Base-by-base conservation (phyloP, 306 rosid species). In the Acacia melanoxylon region DNA sequence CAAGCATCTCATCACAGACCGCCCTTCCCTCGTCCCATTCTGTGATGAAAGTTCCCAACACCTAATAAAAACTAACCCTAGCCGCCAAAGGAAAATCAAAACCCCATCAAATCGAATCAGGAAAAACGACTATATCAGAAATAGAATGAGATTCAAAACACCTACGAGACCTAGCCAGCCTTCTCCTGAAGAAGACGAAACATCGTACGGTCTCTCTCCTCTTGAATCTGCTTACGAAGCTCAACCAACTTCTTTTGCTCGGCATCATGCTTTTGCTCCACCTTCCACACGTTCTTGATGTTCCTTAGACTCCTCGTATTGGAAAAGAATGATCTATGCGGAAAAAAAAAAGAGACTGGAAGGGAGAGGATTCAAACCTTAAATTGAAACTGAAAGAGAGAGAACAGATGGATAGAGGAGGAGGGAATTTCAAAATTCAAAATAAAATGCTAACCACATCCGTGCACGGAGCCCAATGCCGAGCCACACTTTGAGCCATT, bases 241-340 rank as follows among this genome's bases (percentile, higher is more conserved):
- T 92, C 99, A 6, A 93, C 99, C 70, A 95, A 78, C 83, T 95
- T 95, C 89, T 92, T 95, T 83, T 93, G 86, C 49, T 95, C 98
- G 6, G 97, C 96, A 0, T 87, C 97, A 10, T 87, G 98, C 90
- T 95, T 95, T 80, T 95, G 99, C 85, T 95, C 99, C 0, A 98
- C 98, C 80, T 95, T 93, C 99, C 99, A 95, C 6, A 95, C 98
- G 78, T 95, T 93, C 86, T 95, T 98, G 0, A 93, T 93, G 92
- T 95, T 95, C 62, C 98, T 84, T 13, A 95, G 87, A 52, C 97
- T 93, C 1, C 98, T 98, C n/a, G 99, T 95, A 87, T 95, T n/a
- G n/a, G n/a, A n/a, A n/a, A n/a, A n/a, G n/a, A n/a, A n/a, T n/a
- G n/a, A n/a, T n/a, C n/a, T n/a, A n/a, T n/a, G n/a, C n/a, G n/a